A percentile compares a stretch with the other conserved stretches of the same genome.
These are phyloP conservation scores for Ochromonadaceae sp. DNA, from an alignment of 352 stramenopile species.

Conservation along the genomic window DNA sequence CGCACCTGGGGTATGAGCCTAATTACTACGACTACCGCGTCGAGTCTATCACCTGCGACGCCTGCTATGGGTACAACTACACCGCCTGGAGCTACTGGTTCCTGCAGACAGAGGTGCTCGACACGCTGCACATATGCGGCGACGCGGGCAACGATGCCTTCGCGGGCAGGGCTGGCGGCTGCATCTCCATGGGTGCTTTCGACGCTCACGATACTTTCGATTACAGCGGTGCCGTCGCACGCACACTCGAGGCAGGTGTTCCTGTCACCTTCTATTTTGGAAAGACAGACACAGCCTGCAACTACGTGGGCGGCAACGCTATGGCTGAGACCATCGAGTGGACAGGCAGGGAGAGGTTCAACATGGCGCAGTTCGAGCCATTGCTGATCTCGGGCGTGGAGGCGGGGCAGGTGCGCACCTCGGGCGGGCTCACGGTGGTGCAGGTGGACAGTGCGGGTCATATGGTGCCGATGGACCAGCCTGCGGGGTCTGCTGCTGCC, in stretches of 20 bases:
- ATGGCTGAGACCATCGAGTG: constrained; percentile 12
- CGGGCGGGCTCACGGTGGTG: neutral
- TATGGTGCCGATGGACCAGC: constrained; percentile 16
- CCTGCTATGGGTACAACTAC: constrained; percentile 21
- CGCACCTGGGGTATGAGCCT: neutral
- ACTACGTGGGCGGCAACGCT: neutral
- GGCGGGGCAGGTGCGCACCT: neutral
- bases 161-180: constrained; percentile 12
- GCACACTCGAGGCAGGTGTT: neutral
- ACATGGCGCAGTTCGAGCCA: neutral
- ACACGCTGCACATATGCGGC: neutral
- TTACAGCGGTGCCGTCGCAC: constrained; percentile 2
- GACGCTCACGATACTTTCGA: constrained; percentile 11
- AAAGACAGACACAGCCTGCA: constrained; percentile 16
- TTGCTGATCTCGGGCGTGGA: constrained; percentile 1
- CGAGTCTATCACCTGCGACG: neutral
- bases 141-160: constrained; percentile 18
- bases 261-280: constrained; percentile 11
- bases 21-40: constrained; percentile 17
- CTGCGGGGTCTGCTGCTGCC: neutral
- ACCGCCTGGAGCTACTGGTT: constrained; percentile 15
- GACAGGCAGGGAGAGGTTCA: neutral
- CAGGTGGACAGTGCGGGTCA: constrained; percentile 8
- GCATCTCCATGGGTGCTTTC: constrained; percentile 13
- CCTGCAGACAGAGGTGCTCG: neutral